Evolutionary conservation across 2,329 filamentous ascomycete genomes (phyloP), one percentile per base, ranked within the genome.

Genomic region (Cladosporium sp.): DNA sequence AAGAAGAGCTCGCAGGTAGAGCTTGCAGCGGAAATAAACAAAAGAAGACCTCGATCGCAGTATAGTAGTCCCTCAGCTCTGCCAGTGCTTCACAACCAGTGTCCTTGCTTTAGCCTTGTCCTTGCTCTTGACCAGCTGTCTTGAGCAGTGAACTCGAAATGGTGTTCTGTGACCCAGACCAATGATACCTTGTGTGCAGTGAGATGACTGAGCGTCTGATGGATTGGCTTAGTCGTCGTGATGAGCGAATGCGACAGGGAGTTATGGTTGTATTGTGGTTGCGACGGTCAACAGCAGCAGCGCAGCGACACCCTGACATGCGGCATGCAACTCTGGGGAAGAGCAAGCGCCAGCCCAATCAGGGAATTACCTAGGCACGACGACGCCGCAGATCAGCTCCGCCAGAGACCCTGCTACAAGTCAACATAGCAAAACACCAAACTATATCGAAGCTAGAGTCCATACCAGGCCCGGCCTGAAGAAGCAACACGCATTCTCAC

Each of bases 1-100:
- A 56, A 49, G 25, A 36, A 56, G 36, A 28, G 54, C 54, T 56
- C 54, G 36, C 54, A 56, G 34, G 25, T 36, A 56, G 54, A 56
- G 54, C 51, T 39, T 34, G 22, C 14, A 45, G 22, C 12, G 28
- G 39, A 4, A 11, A 11, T 30, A 22, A 55, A 38, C 38, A 47
- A 55, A 43, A 11, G 28, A 37, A 42, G 9, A 5, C 40, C 39
- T 39, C 19, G 43, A 56, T 56, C 42, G 42, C 54, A 38, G 43
- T 19, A 34, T 42, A 39, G 36, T 39, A 1, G 15, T 55, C n/a
- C 49, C 34, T 42, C 49, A 39, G 49, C 17, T 34, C 36, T 20
- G 36, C n/a, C 36, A 39, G 36, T 51, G 17, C 11, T 37, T 15
- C 20, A 34, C 17, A 37, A 30, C 15, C 36, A n/a, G 30, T 56